phyloP scores from a whole-genome alignment of 1,284 basidiomycete species.

The Termitomyces sp. region DNA sequence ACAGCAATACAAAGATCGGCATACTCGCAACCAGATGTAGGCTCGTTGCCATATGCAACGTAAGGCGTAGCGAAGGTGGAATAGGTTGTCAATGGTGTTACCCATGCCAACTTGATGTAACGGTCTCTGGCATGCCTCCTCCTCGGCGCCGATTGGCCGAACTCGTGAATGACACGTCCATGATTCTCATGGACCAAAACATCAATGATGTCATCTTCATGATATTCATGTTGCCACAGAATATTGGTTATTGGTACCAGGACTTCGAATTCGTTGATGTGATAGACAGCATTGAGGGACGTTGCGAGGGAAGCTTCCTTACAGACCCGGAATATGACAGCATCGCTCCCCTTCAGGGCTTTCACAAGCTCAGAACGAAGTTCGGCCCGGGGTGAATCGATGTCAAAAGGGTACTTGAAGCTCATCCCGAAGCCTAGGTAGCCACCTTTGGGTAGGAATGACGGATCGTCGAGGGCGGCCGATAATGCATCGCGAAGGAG shows the following conservation, averaged over 20 bases:
- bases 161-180: background rate
- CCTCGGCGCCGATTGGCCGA: background rate
- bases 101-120: conserved; percentile 14
- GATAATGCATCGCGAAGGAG: conserved; percentile 16
- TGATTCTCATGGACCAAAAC: background rate
- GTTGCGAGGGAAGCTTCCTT: background rate
- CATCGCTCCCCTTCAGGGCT: conserved; percentile 2
- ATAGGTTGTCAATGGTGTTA: conserved; percentile 15
- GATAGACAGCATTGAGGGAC: background rate
- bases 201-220: background rate
- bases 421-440: conserved; percentile 31
- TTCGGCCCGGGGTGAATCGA: background rate
- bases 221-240: background rate
- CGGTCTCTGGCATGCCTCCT: too few species aligned
- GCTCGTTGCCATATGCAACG: conserved; percentile 24
- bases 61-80: conserved; percentile 19
- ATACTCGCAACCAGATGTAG: conserved; percentile 15
- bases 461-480: conserved; percentile 20
- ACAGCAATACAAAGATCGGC: conserved; percentile 22
- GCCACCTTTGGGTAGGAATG: conserved; percentile 28
- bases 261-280: background rate
- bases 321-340: background rate
- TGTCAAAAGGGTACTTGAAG: conserved; percentile 32
- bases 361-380: too few species aligned
- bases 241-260: background rate